Evolutionary conservation across 2,329 filamentous ascomycete genomes (phyloP), one percentile per base, ranked within the genome.

Genomic region (Fusarium lyarnte): DNA sequence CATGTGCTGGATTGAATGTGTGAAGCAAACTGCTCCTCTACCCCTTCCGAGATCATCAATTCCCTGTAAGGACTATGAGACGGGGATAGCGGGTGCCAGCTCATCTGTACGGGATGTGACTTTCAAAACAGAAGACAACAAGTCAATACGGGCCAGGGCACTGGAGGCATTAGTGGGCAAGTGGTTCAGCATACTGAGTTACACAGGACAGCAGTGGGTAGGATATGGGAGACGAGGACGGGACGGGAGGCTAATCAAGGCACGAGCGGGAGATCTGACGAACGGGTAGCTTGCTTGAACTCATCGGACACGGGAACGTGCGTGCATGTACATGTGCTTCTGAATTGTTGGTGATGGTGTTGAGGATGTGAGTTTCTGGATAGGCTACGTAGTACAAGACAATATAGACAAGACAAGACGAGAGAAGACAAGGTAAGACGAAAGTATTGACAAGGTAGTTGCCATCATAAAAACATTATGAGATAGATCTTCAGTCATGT

Each of bases 261-360:
- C 62, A 58, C 65, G 58, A 49, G 63, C 58, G 58, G 59, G 61
- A 74, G 75, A 77, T 77, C 75, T 77, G 66, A 74, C 54, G 67
- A 71, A 75, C 75, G 75, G 75, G 72, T 72, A 76, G 75, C 65
- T 36, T 77, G 75, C 73, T 74, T 77, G 72, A 72, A 68, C 68
- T 75, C 73, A 77, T 77, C 75, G 75, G 75, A 74, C 75, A 76
- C 75, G 75, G 75, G 75, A 77, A 74, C 74, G 70, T 77, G 74
- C 73, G 64, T 74, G 63, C 55, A 29, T 76, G 49, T 66, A 61
- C n/a, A 63, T 54, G 46, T 46, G 61, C 60, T 63, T 41, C 55
- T 72, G 70, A 61, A 64, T 63, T 72, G 58, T 68, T 57, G 61
- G 33, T 66, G 60, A 58, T 51, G 62, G 38, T 49, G 53, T 61